Evolutionary conservation across 2,329 filamentous ascomycete genomes (phyloP), one percentile per base, ranked within the genome.

Genomic region (Exserohilum rostratum): DNA sequence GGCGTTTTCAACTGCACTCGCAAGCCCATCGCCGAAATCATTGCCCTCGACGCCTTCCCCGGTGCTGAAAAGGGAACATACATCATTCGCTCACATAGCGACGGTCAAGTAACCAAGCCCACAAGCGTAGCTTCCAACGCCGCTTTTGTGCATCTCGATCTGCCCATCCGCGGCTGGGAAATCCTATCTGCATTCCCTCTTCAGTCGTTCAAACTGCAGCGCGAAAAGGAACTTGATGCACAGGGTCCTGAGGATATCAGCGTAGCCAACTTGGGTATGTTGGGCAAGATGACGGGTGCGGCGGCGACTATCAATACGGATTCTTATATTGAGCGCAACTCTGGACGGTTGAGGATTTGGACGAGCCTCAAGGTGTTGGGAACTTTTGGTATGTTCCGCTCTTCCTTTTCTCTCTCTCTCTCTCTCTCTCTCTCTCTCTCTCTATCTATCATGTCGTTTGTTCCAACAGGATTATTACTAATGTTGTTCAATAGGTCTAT

Each of bases 271-370:
- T 75, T 98, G 0, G 93, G 93, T 0, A 79, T 98, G 2, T 61
- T 96, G 3, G 89, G 85, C 2, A 96, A 97, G 75, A 96, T 98
- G 90, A 91, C 91, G 0, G 93, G 92, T 0, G 86, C 88, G 0
- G 92, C 91, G 1, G 92, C 91, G 0, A 82, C 96, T 6, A 78
- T 88, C 1, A 81, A 80, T 33, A 87, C 80, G n/a, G 80, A 83
- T 25, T 82, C 87, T 39, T 82, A 82, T 30, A 71, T 87, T 62
- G 76, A 83, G 31, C 78, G 82, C 6, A 57, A 55, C 3, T 87
- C 85, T 52, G 86, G 86, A 0, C 79, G 85, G 13, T 76, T 95
- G 17, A 76, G 85, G 6, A 76, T 96, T 11, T 85, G 86, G 65
- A 85, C 89, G 1, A 84, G 82, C 12, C 71, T 97, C 37, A 97